A percentile compares a stretch with the other conserved stretches of the same genome.
Conservation (phyloP, 768 basidiomycete species). For the Kwoniella shandongensis region DNA sequence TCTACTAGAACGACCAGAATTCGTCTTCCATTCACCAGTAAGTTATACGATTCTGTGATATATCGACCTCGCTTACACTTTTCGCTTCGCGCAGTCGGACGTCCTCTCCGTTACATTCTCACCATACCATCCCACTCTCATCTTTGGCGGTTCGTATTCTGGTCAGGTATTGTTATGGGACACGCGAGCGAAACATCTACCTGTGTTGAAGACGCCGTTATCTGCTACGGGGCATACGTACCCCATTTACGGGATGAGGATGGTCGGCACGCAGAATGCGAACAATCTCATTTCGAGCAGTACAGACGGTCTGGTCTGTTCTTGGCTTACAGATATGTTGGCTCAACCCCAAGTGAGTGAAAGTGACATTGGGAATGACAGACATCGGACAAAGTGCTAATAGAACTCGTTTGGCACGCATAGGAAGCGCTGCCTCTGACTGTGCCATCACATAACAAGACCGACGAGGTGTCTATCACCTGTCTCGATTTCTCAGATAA, state of each 20-base stretch:
- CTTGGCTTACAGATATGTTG: slow-evolving; percentile 98
- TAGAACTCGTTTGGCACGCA: too few species aligned
- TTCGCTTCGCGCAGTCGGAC: slow-evolving; percentile 69
- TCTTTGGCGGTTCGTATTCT: slow-evolving; percentile 99
- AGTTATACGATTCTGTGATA: slow-evolving; percentile 35
- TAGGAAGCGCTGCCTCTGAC: slow-evolving; percentile 91
- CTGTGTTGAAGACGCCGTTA: slow-evolving; percentile 92
- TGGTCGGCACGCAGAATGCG: slow-evolving; percentile 98
- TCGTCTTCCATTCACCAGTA: slow-evolving; percentile 97
- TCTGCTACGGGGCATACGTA: slow-evolving; percentile 97
- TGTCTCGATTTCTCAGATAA: slow-evolving; percentile 91
- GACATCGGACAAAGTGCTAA: neutral
- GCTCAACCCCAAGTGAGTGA: slow-evolving; percentile 83
- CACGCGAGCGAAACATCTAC: slow-evolving; percentile 91
- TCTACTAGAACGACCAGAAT: slow-evolving; percentile 90
- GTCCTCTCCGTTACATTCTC: slow-evolving; percentile 96
- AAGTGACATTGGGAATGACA: neutral
- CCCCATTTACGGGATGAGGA: slow-evolving; percentile 96
- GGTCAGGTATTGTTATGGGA: slow-evolving; percentile 99
- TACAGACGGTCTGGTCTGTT: slow-evolving; percentile 94
- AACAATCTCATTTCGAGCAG: slow-evolving; percentile 96
- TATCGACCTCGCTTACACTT: too few species aligned
- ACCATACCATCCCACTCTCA: slow-evolving; percentile 93
- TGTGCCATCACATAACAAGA: slow-evolving; percentile 90
- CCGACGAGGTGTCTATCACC: slow-evolving; percentile 93